Conservation (phyloP, 192 early-diverging fungal species). For the Coemansia sp. region DNA sequence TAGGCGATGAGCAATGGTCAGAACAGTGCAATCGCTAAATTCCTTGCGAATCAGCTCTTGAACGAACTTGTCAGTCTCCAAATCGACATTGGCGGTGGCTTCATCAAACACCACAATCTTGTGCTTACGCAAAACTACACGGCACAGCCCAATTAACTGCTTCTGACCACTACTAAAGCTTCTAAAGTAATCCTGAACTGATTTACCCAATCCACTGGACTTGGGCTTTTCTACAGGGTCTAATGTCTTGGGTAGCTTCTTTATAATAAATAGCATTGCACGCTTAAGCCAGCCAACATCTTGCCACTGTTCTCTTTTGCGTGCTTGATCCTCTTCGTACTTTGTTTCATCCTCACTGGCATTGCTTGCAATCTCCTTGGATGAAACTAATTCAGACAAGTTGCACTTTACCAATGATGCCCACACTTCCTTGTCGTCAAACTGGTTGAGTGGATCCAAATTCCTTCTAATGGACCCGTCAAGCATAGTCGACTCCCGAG, state of each 20-base stretch:
- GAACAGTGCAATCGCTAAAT: slow-evolving; percentile 56
- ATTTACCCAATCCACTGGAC: neutral
- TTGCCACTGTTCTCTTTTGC: slow-evolving; percentile 16
- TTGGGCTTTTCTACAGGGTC: neutral
- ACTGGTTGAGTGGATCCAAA: slow-evolving; percentile 65
- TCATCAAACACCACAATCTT: slow-evolving; percentile 69
- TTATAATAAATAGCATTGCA: no score
- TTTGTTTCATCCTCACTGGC: no score
- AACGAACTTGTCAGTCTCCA: slow-evolving; percentile 23
- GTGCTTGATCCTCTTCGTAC: neutral
- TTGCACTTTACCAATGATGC: slow-evolving; percentile 26
- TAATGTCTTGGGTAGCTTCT: no score
- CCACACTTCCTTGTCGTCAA: slow-evolving; percentile 22
- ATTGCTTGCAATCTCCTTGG: no score
- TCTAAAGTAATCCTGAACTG: neutral
- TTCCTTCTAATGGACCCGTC: slow-evolving; percentile 66
- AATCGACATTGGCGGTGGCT: slow-evolving; percentile 68
- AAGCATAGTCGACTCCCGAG: slow-evolving; percentile 69
- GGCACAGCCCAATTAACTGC: slow-evolving; percentile 67
- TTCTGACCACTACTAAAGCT: slow-evolving; percentile 54
- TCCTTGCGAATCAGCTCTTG: slow-evolving; percentile 55
- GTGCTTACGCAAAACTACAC: slow-evolving; percentile 61
- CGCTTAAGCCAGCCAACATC: slow-evolving; percentile 8
- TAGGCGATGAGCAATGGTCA: slow-evolving; percentile 75
- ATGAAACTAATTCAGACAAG: no score